phyloP scores from a whole-genome alignment of 441 rosid species.

The Pelargonium citronellum region DNA sequence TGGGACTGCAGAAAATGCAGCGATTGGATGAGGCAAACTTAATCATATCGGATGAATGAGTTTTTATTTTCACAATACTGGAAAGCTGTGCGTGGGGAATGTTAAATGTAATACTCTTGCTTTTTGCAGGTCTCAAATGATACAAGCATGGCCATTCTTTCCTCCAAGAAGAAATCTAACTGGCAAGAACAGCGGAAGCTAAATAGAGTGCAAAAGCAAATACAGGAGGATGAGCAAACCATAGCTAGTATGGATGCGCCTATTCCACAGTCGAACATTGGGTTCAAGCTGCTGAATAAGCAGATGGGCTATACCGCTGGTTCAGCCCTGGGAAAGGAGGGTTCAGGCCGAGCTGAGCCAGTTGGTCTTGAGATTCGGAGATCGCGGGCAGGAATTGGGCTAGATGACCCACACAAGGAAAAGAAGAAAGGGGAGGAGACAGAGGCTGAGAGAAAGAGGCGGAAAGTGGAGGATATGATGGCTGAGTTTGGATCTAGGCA shows the following conservation, averaged over 20 bases:
- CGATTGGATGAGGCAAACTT: too few relatives aligned
- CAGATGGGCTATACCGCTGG: slow-evolving; percentile 97
- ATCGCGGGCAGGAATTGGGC: slow-evolving; percentile 85
- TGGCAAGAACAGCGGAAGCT: slow-evolving; percentile 72
- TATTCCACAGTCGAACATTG: slow-evolving; percentile 74
- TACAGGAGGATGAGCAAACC: slow-evolving; percentile 74
- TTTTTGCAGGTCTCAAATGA: slow-evolving; percentile 36
- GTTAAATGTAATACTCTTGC: slow-evolving; percentile 10
- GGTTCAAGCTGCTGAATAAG: slow-evolving; percentile 80
- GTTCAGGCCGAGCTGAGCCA: slow-evolving; percentile 71
- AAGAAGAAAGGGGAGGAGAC: slow-evolving; percentile 71
- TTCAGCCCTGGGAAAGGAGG: slow-evolving; percentile 75
- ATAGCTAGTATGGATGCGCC: slow-evolving; percentile 70
- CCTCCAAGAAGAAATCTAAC: slow-evolving; percentile 58
- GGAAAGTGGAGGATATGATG: slow-evolving; percentile 59
- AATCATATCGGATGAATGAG: background rate
- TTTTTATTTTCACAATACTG: too few relatives aligned
- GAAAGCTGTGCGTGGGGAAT: background rate
- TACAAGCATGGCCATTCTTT: slow-evolving; percentile 28
- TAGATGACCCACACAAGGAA: slow-evolving; percentile 81
- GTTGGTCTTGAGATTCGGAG: slow-evolving; percentile 80
- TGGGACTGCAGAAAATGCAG: too few relatives aligned
- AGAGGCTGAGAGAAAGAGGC: slow-evolving; percentile 47
- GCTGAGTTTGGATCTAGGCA: slow-evolving; percentile 75
- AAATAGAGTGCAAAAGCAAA: slow-evolving; percentile 70